Evolutionary conservation across 768 basidiomycete species (phyloP), one percentile per base, ranked within the genome.

Genomic region (Brasilioporus rufonigricans): DNA sequence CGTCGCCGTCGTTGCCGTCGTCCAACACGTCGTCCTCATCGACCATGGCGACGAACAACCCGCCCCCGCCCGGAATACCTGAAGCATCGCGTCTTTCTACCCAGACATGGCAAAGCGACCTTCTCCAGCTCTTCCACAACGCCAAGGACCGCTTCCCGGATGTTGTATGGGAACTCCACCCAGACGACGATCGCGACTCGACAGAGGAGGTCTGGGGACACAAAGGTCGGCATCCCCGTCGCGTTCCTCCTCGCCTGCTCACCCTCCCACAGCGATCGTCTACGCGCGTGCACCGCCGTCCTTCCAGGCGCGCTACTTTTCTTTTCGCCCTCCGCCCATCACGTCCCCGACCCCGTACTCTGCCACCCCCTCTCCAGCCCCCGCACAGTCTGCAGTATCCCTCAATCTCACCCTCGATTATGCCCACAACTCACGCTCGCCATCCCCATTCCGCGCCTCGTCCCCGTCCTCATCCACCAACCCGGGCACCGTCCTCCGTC

Each of bases 111-210:
- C 87, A 91, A n/a, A 68, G 70, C n/a, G 87, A 98, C 74, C 80
- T 98, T 5, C 80, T 84, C 53, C 65, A 77, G 7, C 80, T 98
- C 38, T 95, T 93, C 71, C 79, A 80, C 59, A 78, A 85, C 50
- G 88, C 93, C n/a, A 89, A 89, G 71, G 91, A 95, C 57, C 80
- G 92, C 53, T 98, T 94, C 65, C 89, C 91, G n/a, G 96, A 98
- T 74, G 93, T 98, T 48, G 85, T 92, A n/a, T 98, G 96, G 95
- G 84, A 86, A 68, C 77, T 87, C 19, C 83, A 82, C 31, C 80
- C 80, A 48, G 77, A 78, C 56, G 75, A 71, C 50, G 64, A 72
- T 47, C 79, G 80, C 53, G 83, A 88, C 60, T 62, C 72, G 27
- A 61, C 65, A 4, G 84, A 82, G 16, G 76, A 79, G 46, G 85